Evolutionary conservation across 2,329 filamentous ascomycete species (phyloP), one percentile per base, ranked within the genome.

Genomic region (Fusarium sp.): DNA sequence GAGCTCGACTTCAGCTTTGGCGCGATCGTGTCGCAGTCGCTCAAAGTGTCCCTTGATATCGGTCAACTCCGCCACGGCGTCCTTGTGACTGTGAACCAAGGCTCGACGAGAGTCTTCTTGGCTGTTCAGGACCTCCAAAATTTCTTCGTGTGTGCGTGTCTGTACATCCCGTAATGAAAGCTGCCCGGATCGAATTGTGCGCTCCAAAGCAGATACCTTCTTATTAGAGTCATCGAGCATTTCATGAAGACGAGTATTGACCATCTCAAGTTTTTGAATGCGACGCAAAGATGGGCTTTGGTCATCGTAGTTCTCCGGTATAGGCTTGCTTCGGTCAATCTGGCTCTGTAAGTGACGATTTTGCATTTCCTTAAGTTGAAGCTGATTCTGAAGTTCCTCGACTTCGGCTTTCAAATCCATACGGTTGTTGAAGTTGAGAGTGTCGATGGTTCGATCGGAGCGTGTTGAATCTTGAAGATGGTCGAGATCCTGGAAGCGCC

Each of bases 341-440:
- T 98, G 95, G 79, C 90, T 95, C 80, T 98, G 94, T 11, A 98
- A 89, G 79, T 98, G 95, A 39, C 93, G 91, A 82, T 98, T 98
- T 77, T 97, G 94, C 94, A 98, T 98, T 82, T 98, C 93, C 9
- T 93, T 92, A 81, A 98, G 90, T 80, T 98, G 96, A 58, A 98
- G 89, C 81, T 98, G 94, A 80, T 97, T 98, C 81, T 98, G 96
- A 32, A 98, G 88, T 82, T 97, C 92, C 81, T 98, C 96, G 18
- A 98, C 87, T 78, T 98, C 95, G 8, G 94, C 90, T 79, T 95
- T 96, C 68, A 97, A 86, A 80, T 98, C 96, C 91, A 97, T 96
- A 44, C 93, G 92, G 79, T 93, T 94, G 84, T 96, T 96, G 83
- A 94, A 94, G 75, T 91, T 92, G 47, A 95, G 86, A 22, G 94